Evolutionary conservation across 495 filamentous ascomycete species (phyloP).

Genomic region (Trichocladium antarcticum): DNA sequence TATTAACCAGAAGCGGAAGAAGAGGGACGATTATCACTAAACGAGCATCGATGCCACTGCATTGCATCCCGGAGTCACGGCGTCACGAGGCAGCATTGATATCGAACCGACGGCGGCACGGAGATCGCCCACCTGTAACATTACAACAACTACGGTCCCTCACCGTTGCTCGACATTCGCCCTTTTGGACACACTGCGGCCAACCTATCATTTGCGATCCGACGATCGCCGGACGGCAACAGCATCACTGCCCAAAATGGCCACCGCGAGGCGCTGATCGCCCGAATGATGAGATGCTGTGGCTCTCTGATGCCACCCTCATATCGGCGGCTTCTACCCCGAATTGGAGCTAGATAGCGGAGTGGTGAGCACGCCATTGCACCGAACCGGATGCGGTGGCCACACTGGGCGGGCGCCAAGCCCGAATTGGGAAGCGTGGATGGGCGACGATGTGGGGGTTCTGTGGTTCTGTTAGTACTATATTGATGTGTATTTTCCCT

Average conservation of each 20-base stretch:
- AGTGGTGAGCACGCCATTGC: constrained; percentile 3
- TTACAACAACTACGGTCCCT: neutral
- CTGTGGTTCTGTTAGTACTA: neutral
- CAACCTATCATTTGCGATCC: no score
- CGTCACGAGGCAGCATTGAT: neutral
- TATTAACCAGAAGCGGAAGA: constrained; percentile 20
- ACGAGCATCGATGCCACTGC: neutral
- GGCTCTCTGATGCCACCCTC: constrained; percentile 16
- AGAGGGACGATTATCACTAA: constrained; percentile 5
- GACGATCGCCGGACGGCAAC: no score
- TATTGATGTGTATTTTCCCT: neutral
- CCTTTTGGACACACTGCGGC: no score
- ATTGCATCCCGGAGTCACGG: neutral
- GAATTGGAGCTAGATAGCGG: neutral
- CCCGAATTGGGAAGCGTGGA: neutral
- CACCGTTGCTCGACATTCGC: neutral
- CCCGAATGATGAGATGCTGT: constrained; percentile 15
- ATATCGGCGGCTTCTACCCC: neutral
- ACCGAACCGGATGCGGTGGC: no score
- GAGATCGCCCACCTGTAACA: no score
- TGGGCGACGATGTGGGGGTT: neutral
- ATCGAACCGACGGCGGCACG: no score
- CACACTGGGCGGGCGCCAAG: no score
- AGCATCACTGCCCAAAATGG: neutral
- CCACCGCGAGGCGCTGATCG: constrained; percentile 6